Evolutionary conservation across 495 filamentous ascomycete species (phyloP), one percentile per base, ranked within the genome.

Genomic region (Cryomyces minteri): DNA sequence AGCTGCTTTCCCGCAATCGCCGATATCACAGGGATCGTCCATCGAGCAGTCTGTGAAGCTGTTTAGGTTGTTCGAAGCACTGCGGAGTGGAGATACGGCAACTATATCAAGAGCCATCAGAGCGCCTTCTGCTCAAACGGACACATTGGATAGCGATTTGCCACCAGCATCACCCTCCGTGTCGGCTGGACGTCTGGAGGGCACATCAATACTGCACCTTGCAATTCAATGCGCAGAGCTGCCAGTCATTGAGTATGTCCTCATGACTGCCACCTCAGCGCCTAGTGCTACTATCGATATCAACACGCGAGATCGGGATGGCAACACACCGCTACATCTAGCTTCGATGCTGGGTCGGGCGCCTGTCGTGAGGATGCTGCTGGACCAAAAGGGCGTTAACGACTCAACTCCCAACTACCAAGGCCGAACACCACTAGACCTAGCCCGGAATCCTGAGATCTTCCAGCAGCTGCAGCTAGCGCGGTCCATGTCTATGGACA

Each of bases 181-280:
- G 9, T 57, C 62, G 25, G 62, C 48, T 8, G 50, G 62, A 4
- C 61, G 65, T 6, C 48, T 88, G 12, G 82, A 86, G 38, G 85
- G 88, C 36, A 90, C 87, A 2, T 85, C 83, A 0, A 77, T 94
- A 37, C 69, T 98, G 11, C 92, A 96, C 60, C 67, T 98, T 43
- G 88, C 90, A 29, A 83, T 95, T n/a, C 90, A 96, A 59, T 98
- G 90, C 55, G 92, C 92, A 12, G 88, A 96, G 54, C 72, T 80
- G 29, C 79, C 82, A n/a, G 86, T 98, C 9, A 79, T 98, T n/a
- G 92, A 98, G 62, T 94, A 84, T 52, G 79, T 96, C 6, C 63
- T 98, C 25, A 87, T 86, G 9, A 60, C 58, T 5, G 77, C 75
- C 8, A 65, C 66, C 38, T 68, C 67, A 6, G 68, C 70, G 7